These are phyloP conservation scores for Sanghuangporus baumii DNA, from an alignment of 1,284 basidiomycete species.

Conservation along the genomic window DNA sequence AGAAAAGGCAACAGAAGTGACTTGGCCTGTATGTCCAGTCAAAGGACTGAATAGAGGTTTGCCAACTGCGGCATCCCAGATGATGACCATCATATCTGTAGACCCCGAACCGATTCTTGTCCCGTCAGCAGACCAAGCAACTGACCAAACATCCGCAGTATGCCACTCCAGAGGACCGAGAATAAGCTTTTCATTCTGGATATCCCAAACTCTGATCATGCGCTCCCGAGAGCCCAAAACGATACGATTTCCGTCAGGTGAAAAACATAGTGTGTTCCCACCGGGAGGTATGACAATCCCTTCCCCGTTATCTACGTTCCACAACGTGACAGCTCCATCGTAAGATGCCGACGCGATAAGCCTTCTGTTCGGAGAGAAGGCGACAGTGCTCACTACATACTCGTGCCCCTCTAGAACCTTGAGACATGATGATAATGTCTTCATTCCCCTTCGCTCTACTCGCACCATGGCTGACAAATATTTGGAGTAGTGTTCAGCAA, in stretches of 20 bases:
- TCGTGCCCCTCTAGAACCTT: neutral
- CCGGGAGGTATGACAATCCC: neutral
- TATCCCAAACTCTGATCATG: constrained; percentile 18
- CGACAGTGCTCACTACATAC: neutral
- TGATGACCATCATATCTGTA: neutral
- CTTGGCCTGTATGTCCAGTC: neutral
- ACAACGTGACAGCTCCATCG: neutral
- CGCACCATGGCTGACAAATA: neutral
- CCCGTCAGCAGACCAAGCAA: constrained; percentile 8
- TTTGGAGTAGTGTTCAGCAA: neutral
- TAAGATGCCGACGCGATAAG: neutral
- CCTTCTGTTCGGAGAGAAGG: constrained; percentile 1
- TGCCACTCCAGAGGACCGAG: constrained; percentile 10
- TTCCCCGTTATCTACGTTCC: neutral
- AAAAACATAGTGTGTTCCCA: constrained; percentile 18
- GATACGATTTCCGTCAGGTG: constrained; percentile 15
- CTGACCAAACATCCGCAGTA: constrained; percentile 1
- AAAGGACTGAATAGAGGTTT: neutral
- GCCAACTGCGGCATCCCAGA: constrained; percentile 12
- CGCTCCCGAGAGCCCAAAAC: constrained; percentile 16
- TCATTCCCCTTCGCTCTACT: neutral
- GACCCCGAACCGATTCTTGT: neutral
- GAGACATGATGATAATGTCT: neutral
- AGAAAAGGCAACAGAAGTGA: neutral
- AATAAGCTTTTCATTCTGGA: neutral